Conservation (phyloP, 2,329 filamentous ascomycete genomes). For the Neonectria hederae region DNA sequence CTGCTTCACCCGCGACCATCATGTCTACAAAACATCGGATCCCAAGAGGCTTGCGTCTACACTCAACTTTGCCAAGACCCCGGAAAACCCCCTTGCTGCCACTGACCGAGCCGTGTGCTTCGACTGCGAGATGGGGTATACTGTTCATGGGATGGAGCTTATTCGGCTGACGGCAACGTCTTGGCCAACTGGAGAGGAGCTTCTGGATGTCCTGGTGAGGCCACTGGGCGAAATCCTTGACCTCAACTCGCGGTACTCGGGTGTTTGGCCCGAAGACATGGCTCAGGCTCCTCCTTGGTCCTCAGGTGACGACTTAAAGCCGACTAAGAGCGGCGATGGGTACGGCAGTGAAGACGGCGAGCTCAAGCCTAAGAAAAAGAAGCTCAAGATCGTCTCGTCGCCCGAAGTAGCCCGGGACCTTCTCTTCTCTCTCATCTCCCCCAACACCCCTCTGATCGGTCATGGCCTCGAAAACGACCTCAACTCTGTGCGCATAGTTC, state of each 20-base stretch:
- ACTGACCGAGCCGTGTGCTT: slow-evolving; percentile 77
- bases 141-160: slow-evolving; percentile 85
- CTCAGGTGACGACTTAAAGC: slow-evolving; percentile 33
- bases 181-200: slow-evolving; percentile 79
- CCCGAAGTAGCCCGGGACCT: slow-evolving; percentile 79
- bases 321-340: slow-evolving; percentile 39
- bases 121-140: slow-evolving; percentile 99
- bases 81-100: slow-evolving; percentile 65
- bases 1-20: slow-evolving; percentile 75
- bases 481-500: slow-evolving; percentile 84
- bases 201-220: slow-evolving; percentile 86
- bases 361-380: slow-evolving; percentile 45
- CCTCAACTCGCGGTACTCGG: slow-evolving; percentile 91
- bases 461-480: slow-evolving; percentile 97
- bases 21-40: slow-evolving; percentile 89
- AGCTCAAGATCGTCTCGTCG: slow-evolving; percentile 78
- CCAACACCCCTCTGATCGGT: slow-evolving; percentile 84
- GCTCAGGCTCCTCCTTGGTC: slow-evolving; percentile 70
- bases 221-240: slow-evolving; percentile 87
- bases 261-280: slow-evolving; percentile 82
- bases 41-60: slow-evolving; percentile 79
- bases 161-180: slow-evolving; percentile 88
- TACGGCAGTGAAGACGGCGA: slow-evolving; percentile 43
- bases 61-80: slow-evolving; percentile 83
- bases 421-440: slow-evolving; percentile 78